Base-by-base conservation (phyloP, 768 basidiomycete species). In the Leccinum sublutescens region DNA sequence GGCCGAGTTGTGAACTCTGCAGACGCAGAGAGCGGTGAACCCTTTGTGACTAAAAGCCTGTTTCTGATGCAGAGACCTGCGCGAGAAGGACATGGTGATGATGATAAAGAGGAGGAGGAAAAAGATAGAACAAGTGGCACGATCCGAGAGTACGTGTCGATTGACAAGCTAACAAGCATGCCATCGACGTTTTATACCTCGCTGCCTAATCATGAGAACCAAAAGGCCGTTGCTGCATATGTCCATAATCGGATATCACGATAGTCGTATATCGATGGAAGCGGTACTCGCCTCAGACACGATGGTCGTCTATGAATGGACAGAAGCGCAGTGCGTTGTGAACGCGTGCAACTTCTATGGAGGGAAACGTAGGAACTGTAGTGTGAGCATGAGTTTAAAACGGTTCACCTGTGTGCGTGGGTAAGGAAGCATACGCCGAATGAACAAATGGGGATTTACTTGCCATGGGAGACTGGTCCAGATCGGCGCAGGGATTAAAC, bases 1-100 rank as follows among this genome's bases (percentile, higher is more conserved):
- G 58, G 47, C 27, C 58, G 63, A 27, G 29, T 17, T 0, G 57
- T 1, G 8, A 40, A 57, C n/a, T 65, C 68, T 27, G 48, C 50
- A 5, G 67, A 49, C 21, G 58, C 52, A 12, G 63, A 49, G 56
- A 70, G 58, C 34, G 60, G 56, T 1, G 68, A 63, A 1, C 19
- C 9, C 49, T 38, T 68, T 9, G 40, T 43, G 34, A 61, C 50
- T 9, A n/a, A n/a, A n/a, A 25, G 23, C 27, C 12, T 51, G 21
- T 29, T 60, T 65, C n/a, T 58, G 54, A 12, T 66, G 52, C 10
- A 8, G 9, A 55, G 52, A 14, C 38, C 51, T 63, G 57, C 49
- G 66, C 31, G 56, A 53, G 57, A 60, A 66, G 52, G 62, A 70
- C 66, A 68, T 71, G 62, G 5, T 61, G 38, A 10, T 56, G 50